Conservation (phyloP, 306 rosid genomes). For the Gleditsia sinensis region DNA sequence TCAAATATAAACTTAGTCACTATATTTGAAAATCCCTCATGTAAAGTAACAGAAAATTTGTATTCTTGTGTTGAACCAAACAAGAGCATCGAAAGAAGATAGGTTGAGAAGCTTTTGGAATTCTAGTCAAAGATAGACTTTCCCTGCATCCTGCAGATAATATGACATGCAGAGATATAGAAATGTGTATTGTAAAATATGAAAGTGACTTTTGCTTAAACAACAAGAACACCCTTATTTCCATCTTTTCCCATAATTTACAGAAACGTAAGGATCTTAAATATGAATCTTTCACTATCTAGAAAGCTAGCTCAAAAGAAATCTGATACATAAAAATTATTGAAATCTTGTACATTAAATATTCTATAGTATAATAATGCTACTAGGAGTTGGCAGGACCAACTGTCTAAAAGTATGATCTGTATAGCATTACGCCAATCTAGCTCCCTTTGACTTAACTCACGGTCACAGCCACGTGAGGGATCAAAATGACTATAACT, state of each 20-base stretch:
- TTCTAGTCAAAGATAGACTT: background rate
- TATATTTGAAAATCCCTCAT: no score
- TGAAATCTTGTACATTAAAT: background rate
- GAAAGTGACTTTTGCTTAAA: conserved; percentile 26
- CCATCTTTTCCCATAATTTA: background rate
- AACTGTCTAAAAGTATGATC: conserved; percentile 22
- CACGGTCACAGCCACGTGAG: background rate
- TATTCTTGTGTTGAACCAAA: background rate
- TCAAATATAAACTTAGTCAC: background rate
- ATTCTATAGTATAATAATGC: background rate
- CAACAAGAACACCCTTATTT: background rate
- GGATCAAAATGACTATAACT: background rate
- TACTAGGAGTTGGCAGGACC: background rate
- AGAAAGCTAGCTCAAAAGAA: background rate
- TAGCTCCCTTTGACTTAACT: conserved; percentile 1
- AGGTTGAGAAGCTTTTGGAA: background rate
- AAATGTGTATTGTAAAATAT: background rate
- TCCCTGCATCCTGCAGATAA: background rate
- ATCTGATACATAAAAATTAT: background rate
- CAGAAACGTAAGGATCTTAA: conserved; percentile 18
- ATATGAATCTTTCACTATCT: background rate
- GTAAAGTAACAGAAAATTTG: background rate
- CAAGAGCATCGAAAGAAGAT: background rate
- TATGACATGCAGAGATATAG: background rate
- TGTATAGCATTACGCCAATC: conserved; percentile 23